Percentiles rank a stretch among this genome's conserved stretches.
These are phyloP conservation scores for Sporothrix luriei DNA, from an alignment of 2,329 filamentous ascomycete genomes.

Conservation along the genomic window DNA sequence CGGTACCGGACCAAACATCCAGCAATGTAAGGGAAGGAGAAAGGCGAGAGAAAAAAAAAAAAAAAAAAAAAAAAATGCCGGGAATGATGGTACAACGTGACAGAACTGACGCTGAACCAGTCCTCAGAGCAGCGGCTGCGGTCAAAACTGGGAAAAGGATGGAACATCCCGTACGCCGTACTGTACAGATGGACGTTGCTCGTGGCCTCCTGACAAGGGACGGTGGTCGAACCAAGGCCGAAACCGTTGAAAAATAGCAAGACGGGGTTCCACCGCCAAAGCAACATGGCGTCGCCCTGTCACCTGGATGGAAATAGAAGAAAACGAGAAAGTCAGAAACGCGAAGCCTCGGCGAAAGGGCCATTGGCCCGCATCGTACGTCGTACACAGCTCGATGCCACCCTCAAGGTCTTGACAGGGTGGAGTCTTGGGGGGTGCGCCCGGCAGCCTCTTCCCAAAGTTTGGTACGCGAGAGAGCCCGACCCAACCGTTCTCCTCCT, in stretches of 20 bases:
- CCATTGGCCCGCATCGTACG: background rate
- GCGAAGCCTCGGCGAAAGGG: background rate
- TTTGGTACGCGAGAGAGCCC: slow-evolving; percentile 23
- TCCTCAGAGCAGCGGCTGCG: background rate
- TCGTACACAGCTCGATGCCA: slow-evolving; percentile 1
- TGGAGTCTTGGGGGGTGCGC: background rate
- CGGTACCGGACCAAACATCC: background rate
- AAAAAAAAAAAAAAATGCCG: background rate
- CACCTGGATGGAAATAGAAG: background rate
- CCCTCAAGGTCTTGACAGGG: background rate
- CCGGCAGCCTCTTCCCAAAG: slow-evolving; percentile 6
- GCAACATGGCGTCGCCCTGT: background rate
- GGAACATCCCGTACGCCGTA: background rate
- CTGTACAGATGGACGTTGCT: slow-evolving; percentile 3
- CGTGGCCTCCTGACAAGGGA: background rate
- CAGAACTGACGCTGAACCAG: background rate
- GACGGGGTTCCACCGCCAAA: background rate
- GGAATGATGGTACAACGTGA: background rate
- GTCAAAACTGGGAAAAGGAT: no score
- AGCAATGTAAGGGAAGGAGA: background rate
- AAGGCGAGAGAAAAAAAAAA: background rate
- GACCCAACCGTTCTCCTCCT: background rate
- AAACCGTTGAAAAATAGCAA: slow-evolving; percentile 15
- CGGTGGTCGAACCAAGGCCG: background rate
- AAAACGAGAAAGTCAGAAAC: background rate